Evolutionary conservation across 2,329 filamentous ascomycete genomes (phyloP).

Genomic region (Eutypella sp.): DNA sequence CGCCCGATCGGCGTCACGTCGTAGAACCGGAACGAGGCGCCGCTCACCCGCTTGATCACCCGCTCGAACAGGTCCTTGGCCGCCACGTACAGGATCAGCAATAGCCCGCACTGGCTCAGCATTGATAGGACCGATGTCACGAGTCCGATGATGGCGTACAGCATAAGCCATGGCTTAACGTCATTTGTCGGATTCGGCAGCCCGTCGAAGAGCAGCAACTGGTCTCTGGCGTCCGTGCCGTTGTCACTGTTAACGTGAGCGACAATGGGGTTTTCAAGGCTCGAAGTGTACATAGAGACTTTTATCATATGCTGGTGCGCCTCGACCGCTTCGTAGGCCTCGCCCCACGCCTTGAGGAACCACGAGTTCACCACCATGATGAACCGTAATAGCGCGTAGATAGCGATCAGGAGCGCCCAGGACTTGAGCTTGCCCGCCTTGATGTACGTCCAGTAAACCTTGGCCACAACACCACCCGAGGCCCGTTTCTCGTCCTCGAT

Average conservation of each 20-base stretch:
- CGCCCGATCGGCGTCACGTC: slow-evolving; percentile 85
- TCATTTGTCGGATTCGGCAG: slow-evolving; percentile 64
- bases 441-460: slow-evolving; percentile 81
- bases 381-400: slow-evolving; percentile 60
- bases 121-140: slow-evolving; percentile 55
- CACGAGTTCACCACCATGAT: slow-evolving; percentile 65
- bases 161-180: slow-evolving; percentile 68
- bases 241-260: too few relatives aligned
- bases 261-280: too few relatives aligned
- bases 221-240: too few relatives aligned
- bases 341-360: slow-evolving; percentile 84
- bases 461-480: slow-evolving; percentile 68
- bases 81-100: slow-evolving; percentile 74
- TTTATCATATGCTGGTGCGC: too few relatives aligned
- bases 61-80: slow-evolving; percentile 69
- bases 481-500: slow-evolving; percentile 72
- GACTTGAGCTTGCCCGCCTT: slow-evolving; percentile 70
- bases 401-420: slow-evolving; percentile 62
- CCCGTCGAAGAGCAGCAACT: slow-evolving; percentile 38
- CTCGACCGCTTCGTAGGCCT: slow-evolving; percentile 54
- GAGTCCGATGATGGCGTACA: slow-evolving; percentile 62
- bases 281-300: too few relatives aligned
- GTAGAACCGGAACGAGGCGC: slow-evolving; percentile 84
- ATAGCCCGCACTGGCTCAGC: slow-evolving; percentile 60
- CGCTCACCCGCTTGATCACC: slow-evolving; percentile 68